phyloP scores from a whole-genome alignment of 2,329 filamentous ascomycete genomes.

The Ophiocordyceps camponoti-floridani region DNA sequence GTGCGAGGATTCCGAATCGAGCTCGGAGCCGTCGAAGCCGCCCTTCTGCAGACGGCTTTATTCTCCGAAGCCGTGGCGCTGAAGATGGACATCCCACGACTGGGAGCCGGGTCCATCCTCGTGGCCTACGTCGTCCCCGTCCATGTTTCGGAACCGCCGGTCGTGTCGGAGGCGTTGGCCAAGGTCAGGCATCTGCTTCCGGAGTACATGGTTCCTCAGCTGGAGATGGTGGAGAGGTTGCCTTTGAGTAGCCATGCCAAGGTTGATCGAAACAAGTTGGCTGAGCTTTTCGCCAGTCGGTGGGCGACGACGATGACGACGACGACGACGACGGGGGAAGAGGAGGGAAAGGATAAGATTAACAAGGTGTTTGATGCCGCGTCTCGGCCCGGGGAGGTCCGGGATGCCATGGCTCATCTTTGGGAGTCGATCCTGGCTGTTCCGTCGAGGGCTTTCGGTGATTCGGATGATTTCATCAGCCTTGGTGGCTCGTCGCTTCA shows the following conservation, averaged over 20 bases:
- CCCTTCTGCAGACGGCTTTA: neutral
- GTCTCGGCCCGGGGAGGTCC: neutral
- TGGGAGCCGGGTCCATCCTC: neutral
- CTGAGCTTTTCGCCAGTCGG: neutral
- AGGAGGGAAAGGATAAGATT: neutral
- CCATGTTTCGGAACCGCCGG: neutral
- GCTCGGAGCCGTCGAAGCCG: constrained; percentile 5
- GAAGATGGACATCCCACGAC: neutral
- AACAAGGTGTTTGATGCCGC: neutral
- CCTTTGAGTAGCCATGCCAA: neutral
- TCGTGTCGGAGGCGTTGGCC: neutral
- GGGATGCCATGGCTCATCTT: neutral
- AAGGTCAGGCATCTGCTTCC: neutral
- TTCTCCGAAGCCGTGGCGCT: neutral
- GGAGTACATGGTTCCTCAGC: constrained; percentile 1
- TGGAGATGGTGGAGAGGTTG: neutral
- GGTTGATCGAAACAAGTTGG: neutral
- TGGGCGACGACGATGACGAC: neutral
- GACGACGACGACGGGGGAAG: neutral
- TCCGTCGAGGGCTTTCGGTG: neutral
- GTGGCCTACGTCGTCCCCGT: neutral
- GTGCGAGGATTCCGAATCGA: constrained; percentile 10
- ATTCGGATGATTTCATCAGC: neutral
- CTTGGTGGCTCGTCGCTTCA: neutral
- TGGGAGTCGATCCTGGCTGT: neutral